Conservation (phyloP, 306 rosid genomes). For the Purshia tridentata region DNA sequence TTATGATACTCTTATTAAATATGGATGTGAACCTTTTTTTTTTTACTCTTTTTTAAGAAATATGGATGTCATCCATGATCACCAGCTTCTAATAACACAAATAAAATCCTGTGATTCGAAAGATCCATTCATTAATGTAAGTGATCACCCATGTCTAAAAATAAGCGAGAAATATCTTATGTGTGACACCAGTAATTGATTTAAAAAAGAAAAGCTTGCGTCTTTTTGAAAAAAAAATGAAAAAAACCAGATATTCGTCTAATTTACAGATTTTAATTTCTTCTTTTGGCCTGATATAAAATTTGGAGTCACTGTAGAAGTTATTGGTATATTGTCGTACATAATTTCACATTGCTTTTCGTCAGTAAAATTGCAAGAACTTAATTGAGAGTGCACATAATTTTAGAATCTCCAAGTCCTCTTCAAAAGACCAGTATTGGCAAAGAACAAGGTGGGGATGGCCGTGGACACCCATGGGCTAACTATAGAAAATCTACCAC, state of each 20-base stretch:
- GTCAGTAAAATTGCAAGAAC: not conserved
- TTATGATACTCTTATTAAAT: too few species aligned
- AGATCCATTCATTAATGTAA: not conserved
- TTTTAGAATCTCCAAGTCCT: conserved; percentile 23
- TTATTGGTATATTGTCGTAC: not conserved
- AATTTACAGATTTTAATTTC: not conserved
- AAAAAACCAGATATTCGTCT: too few species aligned
- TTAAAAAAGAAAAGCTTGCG: not conserved
- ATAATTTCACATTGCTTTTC: not conserved
- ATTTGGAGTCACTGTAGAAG: not conserved
- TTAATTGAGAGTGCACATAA: not conserved
- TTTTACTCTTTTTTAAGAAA: too few species aligned
- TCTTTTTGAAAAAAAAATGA: not conserved
- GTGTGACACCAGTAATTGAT: too few species aligned
- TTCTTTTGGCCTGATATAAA: not conserved
- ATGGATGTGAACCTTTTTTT: too few species aligned
- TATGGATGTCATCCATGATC: not conserved
- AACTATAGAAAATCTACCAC: conserved; percentile 1
- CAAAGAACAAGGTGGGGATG: conserved; percentile 12
- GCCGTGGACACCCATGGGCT: not conserved
- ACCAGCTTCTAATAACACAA: not conserved
- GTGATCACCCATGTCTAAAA: not conserved
- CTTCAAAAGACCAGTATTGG: not conserved
- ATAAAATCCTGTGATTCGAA: not conserved
- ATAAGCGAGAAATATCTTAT: not conserved